Base-by-base conservation (phyloP, 371 early-diverging fungal genomes). In the Mortierella sp. region DNA sequence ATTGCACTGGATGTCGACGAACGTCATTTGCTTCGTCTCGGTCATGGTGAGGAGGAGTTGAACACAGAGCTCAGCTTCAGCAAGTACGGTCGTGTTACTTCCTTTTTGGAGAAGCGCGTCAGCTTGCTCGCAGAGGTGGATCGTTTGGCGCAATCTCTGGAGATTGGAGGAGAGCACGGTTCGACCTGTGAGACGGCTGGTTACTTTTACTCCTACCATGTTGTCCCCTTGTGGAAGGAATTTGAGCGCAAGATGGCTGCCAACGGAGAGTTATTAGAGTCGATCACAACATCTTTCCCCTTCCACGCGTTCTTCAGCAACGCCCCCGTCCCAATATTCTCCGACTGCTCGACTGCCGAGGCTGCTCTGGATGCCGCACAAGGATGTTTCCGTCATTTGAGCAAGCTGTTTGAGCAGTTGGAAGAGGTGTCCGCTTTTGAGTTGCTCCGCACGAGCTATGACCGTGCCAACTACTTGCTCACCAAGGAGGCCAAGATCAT, bases 401-500 rank as follows among this genome's bases (percentile, higher is more conserved):
- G 90, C 69, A 88, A 90, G 51, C 89, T 98, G 8, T 96, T 96
- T 86, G 89, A 82, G 14, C 93, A 96, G 77, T 87, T 97, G 31
- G 92, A 93, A 64, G 94, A 94, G 55, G 92, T 97, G 43, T 93
- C 97, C 69, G 96, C 99, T 2, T 98, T 99, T 81, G 99, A 99
- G 88, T 88, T 99, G 44, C 88, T 99, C 55, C 90, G 95, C 14
- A 93, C 93, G 19, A 88, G 92, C 51, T 88, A 90, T 50, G 98
- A 98, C 73, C 92, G 98, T 46, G 92, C 96, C 59, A 95, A 97
- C 85, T 98, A 98, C 81, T 79, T 99, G 69, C 88, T 99, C 75
- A 94, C 96, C 11, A 97, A 97, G 80, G 98, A 98, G 82, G 98
- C 99, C 59, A 93, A 95, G 78, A 96, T 99, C 48, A 94, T 99